Percentiles rank a stretch among this genome's conserved stretches.
Conservation (phyloP, 805 yeast species). For the Wickerhamiella galacta region DNA sequence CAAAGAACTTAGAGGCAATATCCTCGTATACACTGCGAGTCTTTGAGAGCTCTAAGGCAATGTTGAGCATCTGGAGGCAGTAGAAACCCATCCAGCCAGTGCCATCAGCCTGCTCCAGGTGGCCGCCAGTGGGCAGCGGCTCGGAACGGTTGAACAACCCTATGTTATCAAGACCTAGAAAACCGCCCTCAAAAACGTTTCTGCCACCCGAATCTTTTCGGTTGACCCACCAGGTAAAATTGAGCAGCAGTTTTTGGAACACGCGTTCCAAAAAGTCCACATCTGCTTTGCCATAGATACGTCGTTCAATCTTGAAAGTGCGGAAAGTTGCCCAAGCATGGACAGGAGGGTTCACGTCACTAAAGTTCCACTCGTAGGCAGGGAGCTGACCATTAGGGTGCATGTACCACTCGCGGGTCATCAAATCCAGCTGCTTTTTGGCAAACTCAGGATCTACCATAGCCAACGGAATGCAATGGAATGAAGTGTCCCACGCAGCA, state of each 20-base stretch:
- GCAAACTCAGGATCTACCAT: constrained; percentile 90
- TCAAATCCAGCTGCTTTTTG: constrained; percentile 66
- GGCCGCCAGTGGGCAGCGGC: constrained; percentile 84
- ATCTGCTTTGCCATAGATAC: constrained; percentile 69
- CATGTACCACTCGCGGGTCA: constrained; percentile 93
- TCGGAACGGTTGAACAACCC: constrained; percentile 87
- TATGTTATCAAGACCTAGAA: constrained; percentile 80
- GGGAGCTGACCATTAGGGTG: constrained; percentile 97
- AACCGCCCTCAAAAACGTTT: constrained; percentile 88
- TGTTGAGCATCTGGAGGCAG: constrained; percentile 77
- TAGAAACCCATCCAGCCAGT: constrained; percentile 98
- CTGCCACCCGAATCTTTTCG: constrained; percentile 75
- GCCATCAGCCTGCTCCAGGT: constrained; percentile 81
- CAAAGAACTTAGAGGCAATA: constrained; percentile 85
- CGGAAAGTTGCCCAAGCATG: constrained; percentile 92
- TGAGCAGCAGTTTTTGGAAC: constrained; percentile 73
- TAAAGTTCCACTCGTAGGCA: constrained; percentile 91
- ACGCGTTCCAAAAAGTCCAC: constrained; percentile 75
- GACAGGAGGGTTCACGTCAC: constrained; percentile 94
- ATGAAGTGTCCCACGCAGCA: constrained; percentile 95
- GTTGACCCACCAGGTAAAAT: constrained; percentile 97
- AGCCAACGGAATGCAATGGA: constrained; percentile 84
- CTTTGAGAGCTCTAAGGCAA: constrained; percentile 78
- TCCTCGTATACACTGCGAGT: constrained; percentile 77
- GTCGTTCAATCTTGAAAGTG: constrained; percentile 72